Evolutionary conservation across 2,329 filamentous ascomycete species (phyloP).

Genomic region (Chaetomium sp.): DNA sequence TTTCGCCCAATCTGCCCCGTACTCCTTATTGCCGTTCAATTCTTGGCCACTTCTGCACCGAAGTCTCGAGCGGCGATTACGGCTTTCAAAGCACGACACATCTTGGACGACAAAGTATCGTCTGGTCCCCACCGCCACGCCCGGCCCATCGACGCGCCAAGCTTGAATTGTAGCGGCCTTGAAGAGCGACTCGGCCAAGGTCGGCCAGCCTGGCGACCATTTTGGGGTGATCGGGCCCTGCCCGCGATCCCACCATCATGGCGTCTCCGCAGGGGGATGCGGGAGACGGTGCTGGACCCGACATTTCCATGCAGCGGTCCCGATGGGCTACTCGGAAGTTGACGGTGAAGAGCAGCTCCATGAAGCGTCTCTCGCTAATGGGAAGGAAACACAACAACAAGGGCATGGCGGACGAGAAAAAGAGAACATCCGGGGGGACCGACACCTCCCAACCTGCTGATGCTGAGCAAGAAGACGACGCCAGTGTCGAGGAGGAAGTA

Average conservation of each 20-base stretch:
- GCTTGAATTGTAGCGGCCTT: constrained; percentile 29
- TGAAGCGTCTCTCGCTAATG: constrained; percentile 82
- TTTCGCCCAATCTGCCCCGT: neutral
- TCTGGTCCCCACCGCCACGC: constrained; percentile 4
- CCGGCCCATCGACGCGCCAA: constrained; percentile 12
- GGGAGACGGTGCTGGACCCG: constrained; percentile 23
- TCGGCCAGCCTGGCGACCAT: constrained; percentile 47
- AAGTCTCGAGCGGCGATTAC: neutral
- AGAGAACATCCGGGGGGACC: constrained; percentile 51
- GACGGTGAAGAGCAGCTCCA: constrained; percentile 70
- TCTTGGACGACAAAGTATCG: constrained; percentile 2
- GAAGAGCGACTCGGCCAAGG: constrained; percentile 35
- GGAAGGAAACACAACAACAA: constrained; percentile 72
- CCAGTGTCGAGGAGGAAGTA: constrained; percentile 40
- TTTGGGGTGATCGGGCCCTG: constrained; percentile 48
- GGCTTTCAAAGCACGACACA: neutral
- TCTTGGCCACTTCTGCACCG: neutral
- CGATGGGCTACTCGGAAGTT: constrained; percentile 96
- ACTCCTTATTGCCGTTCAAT: neutral
- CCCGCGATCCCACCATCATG: constrained; percentile 45
- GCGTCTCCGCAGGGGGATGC: constrained; percentile 39
- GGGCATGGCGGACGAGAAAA: constrained; percentile 68
- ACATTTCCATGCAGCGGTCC: constrained; percentile 62
- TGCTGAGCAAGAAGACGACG: constrained; percentile 38
- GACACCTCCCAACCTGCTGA: constrained; percentile 37